These are phyloP conservation scores for Debaryomyces nepalensis DNA, from an alignment of 1,139 yeast species.

Conservation along the genomic window DNA sequence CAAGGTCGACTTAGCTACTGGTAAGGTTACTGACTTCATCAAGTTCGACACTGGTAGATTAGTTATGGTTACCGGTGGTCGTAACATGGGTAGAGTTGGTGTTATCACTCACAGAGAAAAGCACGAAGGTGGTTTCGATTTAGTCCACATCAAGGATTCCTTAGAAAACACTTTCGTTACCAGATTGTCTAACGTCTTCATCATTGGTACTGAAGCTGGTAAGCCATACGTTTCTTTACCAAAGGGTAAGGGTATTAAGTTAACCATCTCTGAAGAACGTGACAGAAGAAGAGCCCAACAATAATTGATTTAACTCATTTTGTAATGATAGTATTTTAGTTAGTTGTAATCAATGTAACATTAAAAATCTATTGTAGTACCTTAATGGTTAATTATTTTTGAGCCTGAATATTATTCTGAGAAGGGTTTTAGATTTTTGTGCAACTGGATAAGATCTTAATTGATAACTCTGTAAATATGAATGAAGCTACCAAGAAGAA, in stretches of 20 bases:
- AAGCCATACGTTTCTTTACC: slow-evolving; percentile 98
- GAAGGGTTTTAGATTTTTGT: background rate
- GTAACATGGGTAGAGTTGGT: slow-evolving; percentile 99
- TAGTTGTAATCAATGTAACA: slow-evolving; percentile 16
- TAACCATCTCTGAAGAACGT: slow-evolving; percentile 98
- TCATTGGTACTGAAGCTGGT: slow-evolving; percentile 92
- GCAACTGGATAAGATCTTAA: background rate
- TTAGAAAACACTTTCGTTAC: slow-evolving; percentile 98
- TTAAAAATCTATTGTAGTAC: slow-evolving; percentile 4
- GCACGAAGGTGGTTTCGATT: slow-evolving; percentile 99
- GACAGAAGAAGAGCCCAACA: slow-evolving; percentile 94
- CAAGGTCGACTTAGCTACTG: slow-evolving; percentile 93
- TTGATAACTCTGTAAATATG: background rate
- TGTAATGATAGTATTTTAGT: slow-evolving; percentile 3
- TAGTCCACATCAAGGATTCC: slow-evolving; percentile 97
- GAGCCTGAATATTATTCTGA: background rate
- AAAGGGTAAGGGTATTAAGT: slow-evolving; percentile 99
- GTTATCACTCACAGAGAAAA: slow-evolving; percentile 97
- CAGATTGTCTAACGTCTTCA: slow-evolving; percentile 95
- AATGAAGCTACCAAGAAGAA: background rate
- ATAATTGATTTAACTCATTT: slow-evolving; percentile 26
- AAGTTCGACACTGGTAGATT: slow-evolving; percentile 95
- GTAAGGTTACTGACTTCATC: slow-evolving; percentile 89
- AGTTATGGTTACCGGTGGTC: slow-evolving; percentile 99
- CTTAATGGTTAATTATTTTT: background rate